Percentiles rank a stretch among this genome's conserved stretches.
phyloP scores from a whole-genome alignment of 805 yeast species.

The Candida namnaoensis region DNA sequence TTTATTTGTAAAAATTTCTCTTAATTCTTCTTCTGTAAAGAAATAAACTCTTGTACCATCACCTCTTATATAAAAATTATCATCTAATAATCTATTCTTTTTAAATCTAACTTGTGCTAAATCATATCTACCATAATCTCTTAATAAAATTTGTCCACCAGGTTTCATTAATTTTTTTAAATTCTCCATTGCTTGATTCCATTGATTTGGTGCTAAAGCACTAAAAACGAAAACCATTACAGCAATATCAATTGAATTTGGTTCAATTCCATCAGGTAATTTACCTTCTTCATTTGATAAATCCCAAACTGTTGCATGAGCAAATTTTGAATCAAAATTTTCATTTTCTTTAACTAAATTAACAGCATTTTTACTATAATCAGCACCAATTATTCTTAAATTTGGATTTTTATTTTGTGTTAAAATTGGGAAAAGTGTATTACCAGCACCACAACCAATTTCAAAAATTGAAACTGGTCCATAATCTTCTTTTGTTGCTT shows the following conservation, averaged over 20 bases:
- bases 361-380: conserved; percentile 84
- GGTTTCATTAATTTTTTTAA: conserved; percentile 73
- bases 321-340: conserved; percentile 48
- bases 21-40: conserved; percentile 88
- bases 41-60: conserved; percentile 97
- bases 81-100: conserved; percentile 77
- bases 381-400: conserved; percentile 74
- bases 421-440: conserved; percentile 87
- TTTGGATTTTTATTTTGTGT: conserved; percentile 75
- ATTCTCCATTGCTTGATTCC: conserved; percentile 75
- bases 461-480: conserved; percentile 75
- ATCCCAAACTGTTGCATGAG: conserved; percentile 93
- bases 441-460: conserved; percentile 98
- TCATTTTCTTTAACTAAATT: conserved; percentile 67
- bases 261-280: conserved; percentile 80
- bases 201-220: conserved; percentile 86
- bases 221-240: conserved; percentile 94
- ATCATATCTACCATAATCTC: conserved; percentile 96
- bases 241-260: conserved; percentile 78
- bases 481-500: conserved; percentile 63
- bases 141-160: conserved; percentile 80
- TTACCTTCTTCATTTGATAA: conserved; percentile 64
- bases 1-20: conserved; percentile 55
- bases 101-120: conserved; percentile 92
- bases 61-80: conserved; percentile 92